phyloP scores from a whole-genome alignment of 352 stramenopile genomes.

The Aphanomyces astaci region DNA sequence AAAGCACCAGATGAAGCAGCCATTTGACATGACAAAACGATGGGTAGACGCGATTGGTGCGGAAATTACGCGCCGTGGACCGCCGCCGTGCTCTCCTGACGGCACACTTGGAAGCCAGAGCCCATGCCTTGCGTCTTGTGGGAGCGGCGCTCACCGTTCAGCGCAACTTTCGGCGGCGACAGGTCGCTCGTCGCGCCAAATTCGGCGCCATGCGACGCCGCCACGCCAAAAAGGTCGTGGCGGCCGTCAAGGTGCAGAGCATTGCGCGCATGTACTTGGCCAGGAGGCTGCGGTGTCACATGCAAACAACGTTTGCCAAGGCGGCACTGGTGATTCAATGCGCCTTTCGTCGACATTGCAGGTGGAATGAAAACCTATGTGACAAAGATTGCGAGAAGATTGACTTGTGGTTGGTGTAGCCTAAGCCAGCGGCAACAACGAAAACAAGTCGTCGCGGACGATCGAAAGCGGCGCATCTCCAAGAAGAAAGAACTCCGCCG shows the following conservation, averaged over 20 bases:
- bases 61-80: conserved; percentile 2
- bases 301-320: neutral
- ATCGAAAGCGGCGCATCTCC: neutral
- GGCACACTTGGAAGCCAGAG: neutral
- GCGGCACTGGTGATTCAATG: conserved; percentile 1
- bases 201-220: conserved; percentile 10
- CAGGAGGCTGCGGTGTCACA: neutral
- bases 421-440: neutral
- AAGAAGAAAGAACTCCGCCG: neutral
- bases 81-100: neutral
- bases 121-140: neutral
- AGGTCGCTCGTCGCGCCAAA: neutral
- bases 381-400: too few relatives aligned
- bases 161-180: neutral
- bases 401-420: neutral
- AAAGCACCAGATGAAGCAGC: neutral
- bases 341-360: neutral
- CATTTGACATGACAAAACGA: neutral
- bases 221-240: conserved; percentile 14
- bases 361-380: too few relatives aligned
- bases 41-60: neutral
- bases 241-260: conserved; percentile 1
- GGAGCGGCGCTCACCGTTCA: conserved; percentile 1
- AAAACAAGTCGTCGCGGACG: neutral
- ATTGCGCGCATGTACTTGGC: conserved; percentile 9